Percentiles rank a stretch among this genome's conserved stretches.
These are phyloP conservation scores for Pseudocercospora fijiensis DNA, from an alignment of 2,329 filamentous ascomycete genomes.

Conservation along the genomic window DNA sequence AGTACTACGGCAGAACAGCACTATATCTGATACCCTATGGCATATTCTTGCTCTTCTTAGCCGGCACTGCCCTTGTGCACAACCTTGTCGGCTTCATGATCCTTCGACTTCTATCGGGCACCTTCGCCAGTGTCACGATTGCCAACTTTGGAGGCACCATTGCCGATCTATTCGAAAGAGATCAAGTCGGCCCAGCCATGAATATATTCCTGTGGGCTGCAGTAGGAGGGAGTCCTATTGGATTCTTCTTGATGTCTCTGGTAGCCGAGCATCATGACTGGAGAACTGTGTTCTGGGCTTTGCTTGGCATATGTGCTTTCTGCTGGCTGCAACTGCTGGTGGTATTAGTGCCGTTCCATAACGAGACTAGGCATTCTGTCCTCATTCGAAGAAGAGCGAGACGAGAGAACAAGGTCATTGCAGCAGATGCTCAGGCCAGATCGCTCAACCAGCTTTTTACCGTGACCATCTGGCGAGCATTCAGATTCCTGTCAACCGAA, in stretches of 20 bases:
- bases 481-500: slow-evolving; percentile 49
- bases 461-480: slow-evolving; percentile 48
- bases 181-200: slow-evolving; percentile 45
- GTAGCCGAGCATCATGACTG: slow-evolving; percentile 47
- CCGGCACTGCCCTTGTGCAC: slow-evolving; percentile 46
- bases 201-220: slow-evolving; percentile 50
- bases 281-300: slow-evolving; percentile 48
- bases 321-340: slow-evolving; percentile 47
- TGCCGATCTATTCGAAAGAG: slow-evolving; percentile 51
- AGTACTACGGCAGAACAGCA: slow-evolving; percentile 47
- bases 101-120: slow-evolving; percentile 47
- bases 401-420: slow-evolving; percentile 36
- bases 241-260: slow-evolving; percentile 49
- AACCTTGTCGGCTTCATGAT: slow-evolving; percentile 44
- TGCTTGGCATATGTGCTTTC: slow-evolving; percentile 47
- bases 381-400: slow-evolving; percentile 39
- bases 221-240: slow-evolving; percentile 48
- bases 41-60: slow-evolving; percentile 45
- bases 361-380: slow-evolving; percentile 49
- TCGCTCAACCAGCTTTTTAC: slow-evolving; percentile 43
- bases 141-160: slow-evolving; percentile 53
- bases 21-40: slow-evolving; percentile 46
- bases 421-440: slow-evolving; percentile 43
- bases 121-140: slow-evolving; percentile 50
- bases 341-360: slow-evolving; percentile 39